Evolutionary conservation across 1,284 basidiomycete genomes (phyloP).

Genomic region (Thecaphora frezii): DNA sequence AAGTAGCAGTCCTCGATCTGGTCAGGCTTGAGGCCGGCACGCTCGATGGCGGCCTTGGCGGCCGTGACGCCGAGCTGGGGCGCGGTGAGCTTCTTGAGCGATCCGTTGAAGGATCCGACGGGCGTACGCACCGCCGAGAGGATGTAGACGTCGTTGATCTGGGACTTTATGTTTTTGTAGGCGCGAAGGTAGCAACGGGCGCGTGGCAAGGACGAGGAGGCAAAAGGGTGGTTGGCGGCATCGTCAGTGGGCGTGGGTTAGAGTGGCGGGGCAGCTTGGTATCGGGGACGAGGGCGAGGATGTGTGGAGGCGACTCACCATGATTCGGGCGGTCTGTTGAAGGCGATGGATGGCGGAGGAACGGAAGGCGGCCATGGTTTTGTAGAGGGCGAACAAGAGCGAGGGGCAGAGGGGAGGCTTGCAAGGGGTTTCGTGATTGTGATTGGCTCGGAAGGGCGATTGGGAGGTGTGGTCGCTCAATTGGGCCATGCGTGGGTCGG

Average conservation of each 20-base stretch:
- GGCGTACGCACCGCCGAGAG: conserved; percentile 92
- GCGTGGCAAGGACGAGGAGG: neutral
- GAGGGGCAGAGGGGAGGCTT: too few species aligned
- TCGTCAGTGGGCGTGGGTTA: neutral
- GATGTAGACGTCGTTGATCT: conserved; percentile 75
- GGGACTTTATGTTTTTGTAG: too few species aligned
- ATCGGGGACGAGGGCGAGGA: neutral
- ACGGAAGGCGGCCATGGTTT: conserved; percentile 41
- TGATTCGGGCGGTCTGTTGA: conserved; percentile 43
- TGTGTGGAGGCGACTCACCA: conserved; percentile 40
- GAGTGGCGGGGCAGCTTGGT: neutral
- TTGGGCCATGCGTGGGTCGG: too few species aligned
- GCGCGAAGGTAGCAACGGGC: neutral
- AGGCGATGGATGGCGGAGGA: conserved; percentile 43
- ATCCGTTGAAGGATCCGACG: conserved; percentile 87
- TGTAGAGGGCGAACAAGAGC: neutral
- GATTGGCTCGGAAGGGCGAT: too few species aligned
- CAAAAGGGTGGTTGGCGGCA: neutral
- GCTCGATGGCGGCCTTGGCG: conserved; percentile 79
- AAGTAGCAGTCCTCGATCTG: conserved; percentile 92
- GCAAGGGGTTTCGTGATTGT: too few species aligned
- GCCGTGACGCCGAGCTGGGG: conserved; percentile 85
- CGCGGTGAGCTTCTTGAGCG: conserved; percentile 83
- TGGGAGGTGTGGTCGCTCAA: too few species aligned
- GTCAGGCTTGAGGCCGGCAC: conserved; percentile 76